phyloP scores from a whole-genome alignment of 2,329 filamentous ascomycete species.

The Cladosporium oxysporum region DNA sequence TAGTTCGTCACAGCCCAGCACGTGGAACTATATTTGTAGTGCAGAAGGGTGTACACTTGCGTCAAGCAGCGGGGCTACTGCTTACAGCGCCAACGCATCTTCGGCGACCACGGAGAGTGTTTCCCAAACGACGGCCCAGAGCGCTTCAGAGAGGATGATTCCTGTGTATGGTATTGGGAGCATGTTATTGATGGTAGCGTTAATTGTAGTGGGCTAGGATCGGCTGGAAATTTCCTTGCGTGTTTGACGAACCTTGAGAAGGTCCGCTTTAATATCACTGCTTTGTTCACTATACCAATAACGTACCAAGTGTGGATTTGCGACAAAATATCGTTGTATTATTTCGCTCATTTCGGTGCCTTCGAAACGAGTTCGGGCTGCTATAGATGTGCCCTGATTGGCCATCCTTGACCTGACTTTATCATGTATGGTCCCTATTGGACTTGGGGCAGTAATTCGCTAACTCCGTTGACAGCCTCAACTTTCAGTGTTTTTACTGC shows the following conservation, averaged over 20 bases:
- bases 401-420: not conserved
- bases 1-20: not conserved
- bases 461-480: not conserved
- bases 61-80: not conserved
- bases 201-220: not conserved
- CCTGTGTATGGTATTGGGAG: not conserved
- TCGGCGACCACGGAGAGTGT: not conserved
- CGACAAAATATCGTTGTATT: not conserved
- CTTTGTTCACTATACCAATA: not conserved
- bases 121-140: not conserved
- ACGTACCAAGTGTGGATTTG: not conserved
- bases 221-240: not conserved
- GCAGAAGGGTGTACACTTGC: constrained; percentile 7
- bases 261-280: not conserved
- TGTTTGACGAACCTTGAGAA: not conserved
- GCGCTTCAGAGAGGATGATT: not conserved
- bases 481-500: not conserved
- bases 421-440: not conserved
- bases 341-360: not conserved
- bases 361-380: not conserved
- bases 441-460: not conserved
- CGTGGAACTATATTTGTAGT: not conserved
- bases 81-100: not conserved
- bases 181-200: not conserved
- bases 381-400: not conserved